Evolutionary conservation across 2,329 filamentous ascomycete species (phyloP).

Genomic region (Colletotrichum lupini): DNA sequence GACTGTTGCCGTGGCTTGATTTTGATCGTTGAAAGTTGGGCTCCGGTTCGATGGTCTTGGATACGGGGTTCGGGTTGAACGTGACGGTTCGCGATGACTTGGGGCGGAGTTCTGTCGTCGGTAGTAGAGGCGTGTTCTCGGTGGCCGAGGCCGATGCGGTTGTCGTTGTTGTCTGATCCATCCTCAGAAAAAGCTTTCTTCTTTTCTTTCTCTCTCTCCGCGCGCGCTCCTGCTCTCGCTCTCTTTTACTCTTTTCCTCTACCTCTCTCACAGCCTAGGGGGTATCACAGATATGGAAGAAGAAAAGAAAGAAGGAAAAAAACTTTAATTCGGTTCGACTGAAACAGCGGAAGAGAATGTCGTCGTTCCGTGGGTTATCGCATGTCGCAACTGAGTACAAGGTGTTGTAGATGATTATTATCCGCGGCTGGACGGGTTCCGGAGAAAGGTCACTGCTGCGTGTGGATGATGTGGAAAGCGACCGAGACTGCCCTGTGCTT

Average conservation of each 20-base stretch:
- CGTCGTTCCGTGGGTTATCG: constrained; percentile 13
- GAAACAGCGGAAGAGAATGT: neutral
- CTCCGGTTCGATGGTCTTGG: constrained; percentile 68
- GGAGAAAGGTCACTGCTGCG: constrained; percentile 28
- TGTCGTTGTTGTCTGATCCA: constrained; percentile 35
- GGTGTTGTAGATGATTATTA: constrained; percentile 1
- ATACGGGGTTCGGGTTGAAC: constrained; percentile 77
- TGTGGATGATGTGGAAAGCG: constrained; percentile 22
- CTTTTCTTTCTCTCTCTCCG: neutral
- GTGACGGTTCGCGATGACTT: constrained; percentile 74
- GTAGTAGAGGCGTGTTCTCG: constrained; percentile 51
- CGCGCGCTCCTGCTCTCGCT: no score
- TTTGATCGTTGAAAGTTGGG: constrained; percentile 42
- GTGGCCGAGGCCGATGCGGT: constrained; percentile 32
- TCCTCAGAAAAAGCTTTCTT: constrained; percentile 14
- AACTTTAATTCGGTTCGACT: neutral
- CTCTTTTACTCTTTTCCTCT: no score
- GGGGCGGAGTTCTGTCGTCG: constrained; percentile 48
- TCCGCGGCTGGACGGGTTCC: neutral
- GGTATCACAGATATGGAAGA: constrained; percentile 20
- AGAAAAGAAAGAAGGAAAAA: neutral
- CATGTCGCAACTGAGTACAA: constrained; percentile 22
- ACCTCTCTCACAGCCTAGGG: neutral
- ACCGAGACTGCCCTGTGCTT: neutral
- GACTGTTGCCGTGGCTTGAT: constrained; percentile 44